phyloP scores from a whole-genome alignment of 495 filamentous ascomycete genomes.

The Xylaria longipes region DNA sequence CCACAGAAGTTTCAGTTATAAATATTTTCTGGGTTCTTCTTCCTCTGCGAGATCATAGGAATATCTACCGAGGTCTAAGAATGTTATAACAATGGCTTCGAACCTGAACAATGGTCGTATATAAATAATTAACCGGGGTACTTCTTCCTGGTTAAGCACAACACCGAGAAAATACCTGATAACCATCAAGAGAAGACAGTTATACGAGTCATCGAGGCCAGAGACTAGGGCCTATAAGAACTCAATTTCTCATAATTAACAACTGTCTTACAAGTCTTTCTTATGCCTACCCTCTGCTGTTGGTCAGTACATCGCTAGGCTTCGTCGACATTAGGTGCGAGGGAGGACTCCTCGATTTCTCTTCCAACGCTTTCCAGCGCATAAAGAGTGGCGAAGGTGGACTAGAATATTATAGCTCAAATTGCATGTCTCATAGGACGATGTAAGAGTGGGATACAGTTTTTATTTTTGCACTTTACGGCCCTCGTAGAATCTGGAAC shows the following conservation, averaged over 20 bases:
- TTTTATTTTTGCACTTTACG: slow-evolving; percentile 6
- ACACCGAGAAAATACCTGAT: background rate
- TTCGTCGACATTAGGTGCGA: background rate
- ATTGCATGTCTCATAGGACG: background rate
- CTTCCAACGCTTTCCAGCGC: background rate
- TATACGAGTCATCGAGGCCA: background rate
- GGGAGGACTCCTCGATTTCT: background rate
- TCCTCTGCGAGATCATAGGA: background rate
- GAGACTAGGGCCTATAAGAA: background rate
- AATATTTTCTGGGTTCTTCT: background rate
- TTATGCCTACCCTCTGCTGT: background rate
- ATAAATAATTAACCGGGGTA: background rate
- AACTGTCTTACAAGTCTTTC: background rate
- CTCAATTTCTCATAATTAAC: background rate
- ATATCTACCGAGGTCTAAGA: background rate
- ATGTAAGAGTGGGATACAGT: slow-evolving; percentile 10
- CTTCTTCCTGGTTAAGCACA: background rate
- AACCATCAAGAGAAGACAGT: background rate
- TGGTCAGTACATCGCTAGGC: background rate
- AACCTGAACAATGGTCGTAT: background rate
- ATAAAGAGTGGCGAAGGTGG: background rate
- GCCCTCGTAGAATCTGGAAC: slow-evolving; percentile 1
- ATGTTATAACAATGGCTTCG: background rate
- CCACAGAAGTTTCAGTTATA: background rate
- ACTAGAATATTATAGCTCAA: background rate